These are phyloP conservation scores for Flaveria trinervia DNA, from an alignment of 129 eudicot genomes.

Conservation along the genomic window DNA sequence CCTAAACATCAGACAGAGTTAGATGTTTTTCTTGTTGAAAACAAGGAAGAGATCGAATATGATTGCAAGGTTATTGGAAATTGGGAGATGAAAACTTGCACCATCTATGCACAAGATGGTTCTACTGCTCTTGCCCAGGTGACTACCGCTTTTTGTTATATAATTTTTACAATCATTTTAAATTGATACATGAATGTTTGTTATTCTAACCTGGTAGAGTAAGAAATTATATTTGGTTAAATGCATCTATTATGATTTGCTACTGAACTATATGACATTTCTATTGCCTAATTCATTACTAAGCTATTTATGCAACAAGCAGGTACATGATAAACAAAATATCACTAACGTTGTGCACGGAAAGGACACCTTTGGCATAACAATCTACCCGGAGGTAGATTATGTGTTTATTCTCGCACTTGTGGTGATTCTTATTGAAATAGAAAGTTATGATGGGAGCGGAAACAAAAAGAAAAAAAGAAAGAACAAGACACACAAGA, in stretches of 20 bases:
- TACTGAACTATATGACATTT: not conserved
- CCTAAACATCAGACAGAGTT: constrained; percentile 33
- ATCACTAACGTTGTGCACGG: constrained; percentile 37
- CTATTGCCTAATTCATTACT: not conserved
- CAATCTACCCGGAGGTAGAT: constrained; percentile 54
- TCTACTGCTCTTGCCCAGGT: constrained; percentile 43
- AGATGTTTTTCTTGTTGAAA: constrained; percentile 39
- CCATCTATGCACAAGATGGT: constrained; percentile 35
- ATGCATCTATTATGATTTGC: not conserved
- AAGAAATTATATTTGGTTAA: not conserved
- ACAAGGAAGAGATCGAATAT: constrained; percentile 33
- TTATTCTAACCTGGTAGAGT: no score
- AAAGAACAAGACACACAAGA: constrained; percentile 18
- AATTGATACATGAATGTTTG: no score
- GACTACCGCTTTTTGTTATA: not conserved
- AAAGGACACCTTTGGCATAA: constrained; percentile 47
- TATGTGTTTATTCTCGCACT: constrained; percentile 51
- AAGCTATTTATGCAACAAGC: not conserved
- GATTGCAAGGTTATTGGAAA: constrained; percentile 42
- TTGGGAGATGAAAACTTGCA: constrained; percentile 46
- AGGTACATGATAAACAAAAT: constrained; percentile 46
- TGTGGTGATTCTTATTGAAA: constrained; percentile 48
- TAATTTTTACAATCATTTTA: not conserved
- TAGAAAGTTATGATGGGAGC: constrained; percentile 30
- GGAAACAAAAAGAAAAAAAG: constrained; percentile 25